Percentiles rank a stretch among this genome's conserved stretches.
phyloP scores from a whole-genome alignment of 108 stramenopile genomes.

The Stephanodiscus minutulus region DNA sequence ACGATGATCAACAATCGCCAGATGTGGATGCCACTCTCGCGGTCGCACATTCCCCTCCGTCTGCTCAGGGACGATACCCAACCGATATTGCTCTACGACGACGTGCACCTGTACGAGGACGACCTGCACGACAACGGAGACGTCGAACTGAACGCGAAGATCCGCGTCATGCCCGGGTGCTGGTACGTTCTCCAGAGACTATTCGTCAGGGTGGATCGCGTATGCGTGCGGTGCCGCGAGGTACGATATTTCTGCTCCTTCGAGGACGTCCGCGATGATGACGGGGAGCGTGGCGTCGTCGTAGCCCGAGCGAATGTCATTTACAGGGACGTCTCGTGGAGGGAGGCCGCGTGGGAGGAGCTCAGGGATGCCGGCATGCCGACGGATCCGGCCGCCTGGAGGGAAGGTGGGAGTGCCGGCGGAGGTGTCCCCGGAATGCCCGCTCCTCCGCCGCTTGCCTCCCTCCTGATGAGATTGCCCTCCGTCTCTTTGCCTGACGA shows the following conservation, averaged over 20 bases:
- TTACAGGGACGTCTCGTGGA: constrained; percentile 78
- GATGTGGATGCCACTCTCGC: constrained; percentile 47
- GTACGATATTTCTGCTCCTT: constrained; percentile 53
- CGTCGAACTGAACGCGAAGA: constrained; percentile 59
- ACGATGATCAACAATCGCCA: constrained; percentile 16
- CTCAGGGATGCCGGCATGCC: constrained; percentile 55
- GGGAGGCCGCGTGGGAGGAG: constrained; percentile 68
- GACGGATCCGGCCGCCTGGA: constrained; percentile 57
- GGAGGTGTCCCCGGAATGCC: neutral
- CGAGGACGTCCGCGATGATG: neutral
- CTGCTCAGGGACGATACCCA: constrained; percentile 62
- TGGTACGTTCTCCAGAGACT: constrained; percentile 62
- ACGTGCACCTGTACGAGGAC: constrained; percentile 70
- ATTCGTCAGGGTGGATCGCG: constrained; percentile 68
- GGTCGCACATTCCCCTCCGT: constrained; percentile 58
- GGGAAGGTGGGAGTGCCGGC: constrained; percentile 23
- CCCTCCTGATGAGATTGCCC: constrained; percentile 48
- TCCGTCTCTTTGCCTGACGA: constrained; percentile 46
- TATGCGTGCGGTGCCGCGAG: constrained; percentile 67
- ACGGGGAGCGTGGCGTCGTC: too few relatives aligned
- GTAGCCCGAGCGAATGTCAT: constrained; percentile 30
- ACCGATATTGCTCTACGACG: constrained; percentile 77
- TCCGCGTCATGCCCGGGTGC: constrained; percentile 79
- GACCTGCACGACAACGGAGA: constrained; percentile 86
- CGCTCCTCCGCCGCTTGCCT: constrained; percentile 18